A percentile compares a stretch with the other conserved stretches of the same genome.
These are phyloP conservation scores for Tremella yokohamensis DNA, from an alignment of 768 basidiomycete species.

Conservation along the genomic window DNA sequence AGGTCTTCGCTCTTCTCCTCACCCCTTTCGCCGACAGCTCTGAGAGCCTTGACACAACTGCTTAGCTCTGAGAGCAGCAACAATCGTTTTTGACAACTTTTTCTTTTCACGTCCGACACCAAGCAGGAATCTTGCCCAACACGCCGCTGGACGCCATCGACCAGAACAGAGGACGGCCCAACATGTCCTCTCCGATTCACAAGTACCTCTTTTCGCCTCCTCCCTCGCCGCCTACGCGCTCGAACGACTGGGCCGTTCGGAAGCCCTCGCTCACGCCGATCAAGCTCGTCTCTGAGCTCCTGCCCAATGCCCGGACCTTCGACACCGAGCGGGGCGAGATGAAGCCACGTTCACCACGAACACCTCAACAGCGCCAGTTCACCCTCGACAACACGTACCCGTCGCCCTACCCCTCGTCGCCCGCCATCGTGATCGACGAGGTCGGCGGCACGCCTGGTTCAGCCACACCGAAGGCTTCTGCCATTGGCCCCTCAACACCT, in stretches of 20 bases:
- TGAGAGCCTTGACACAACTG: too few relatives aligned
- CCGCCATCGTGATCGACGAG: constrained; percentile 12
- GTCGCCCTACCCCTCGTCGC: constrained; percentile 4
- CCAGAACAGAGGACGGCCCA: too few relatives aligned
- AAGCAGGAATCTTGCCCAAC: too few relatives aligned
- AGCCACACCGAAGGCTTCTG: too few relatives aligned
- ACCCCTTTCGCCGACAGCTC: too few relatives aligned
- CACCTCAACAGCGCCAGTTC: constrained; percentile 31
- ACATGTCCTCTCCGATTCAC: constrained; percentile 9
- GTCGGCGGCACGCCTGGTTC: too few relatives aligned
- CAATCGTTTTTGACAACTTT: too few relatives aligned
- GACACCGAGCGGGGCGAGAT: constrained; percentile 11
- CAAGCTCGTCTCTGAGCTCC: constrained; percentile 15
- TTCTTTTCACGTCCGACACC: too few relatives aligned
- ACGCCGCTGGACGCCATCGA: too few relatives aligned
- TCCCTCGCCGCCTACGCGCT: constrained; percentile 4
- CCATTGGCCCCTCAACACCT: constrained; percentile 3
- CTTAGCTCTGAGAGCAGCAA: too few relatives aligned
- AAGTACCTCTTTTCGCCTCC: constrained; percentile 10
- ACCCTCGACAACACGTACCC: constrained; percentile 20
- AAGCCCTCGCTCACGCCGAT: constrained; percentile 21
- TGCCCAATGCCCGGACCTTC: constrained; percentile 11
- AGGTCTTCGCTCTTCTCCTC: too few relatives aligned
- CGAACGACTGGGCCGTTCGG: constrained; percentile 4
- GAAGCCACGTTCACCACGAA: constrained; percentile 27